A percentile compares a stretch with the other conserved stretches of the same genome.
Conservation (phyloP, 768 basidiomycete species). For the Xerocomellus intermedius region DNA sequence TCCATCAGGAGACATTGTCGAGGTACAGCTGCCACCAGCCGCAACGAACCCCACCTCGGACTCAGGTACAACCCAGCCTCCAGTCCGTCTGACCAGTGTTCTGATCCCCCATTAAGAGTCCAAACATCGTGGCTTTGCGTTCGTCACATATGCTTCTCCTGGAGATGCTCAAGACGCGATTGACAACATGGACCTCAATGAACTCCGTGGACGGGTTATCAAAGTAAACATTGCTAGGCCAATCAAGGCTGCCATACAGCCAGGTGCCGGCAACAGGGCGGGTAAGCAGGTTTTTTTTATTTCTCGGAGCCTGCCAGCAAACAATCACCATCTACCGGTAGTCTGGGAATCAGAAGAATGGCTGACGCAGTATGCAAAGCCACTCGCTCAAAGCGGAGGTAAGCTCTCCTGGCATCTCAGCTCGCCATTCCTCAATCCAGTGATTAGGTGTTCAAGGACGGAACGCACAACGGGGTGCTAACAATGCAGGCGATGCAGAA, state of each 20-base stretch:
- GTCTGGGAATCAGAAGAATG: slow-evolving; percentile 98
- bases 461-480: slow-evolving; percentile 31
- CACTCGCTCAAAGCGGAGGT: slow-evolving; percentile 75
- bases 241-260: slow-evolving; percentile 65
- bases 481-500: slow-evolving; percentile 19
- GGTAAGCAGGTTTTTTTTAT: slow-evolving; percentile 51
- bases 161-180: slow-evolving; percentile 94
- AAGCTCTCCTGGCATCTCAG: slow-evolving; percentile 15
- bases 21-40: slow-evolving; percentile 85
- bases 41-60: slow-evolving; percentile 66
- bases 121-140: slow-evolving; percentile 94
- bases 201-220: slow-evolving; percentile 70
- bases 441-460: slow-evolving; percentile 55
- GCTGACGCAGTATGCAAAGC: slow-evolving; percentile 79
- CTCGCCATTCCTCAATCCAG: slow-evolving; percentile 1
- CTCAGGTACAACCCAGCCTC: slow-evolving; percentile 40
- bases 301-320: neutral
- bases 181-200: slow-evolving; percentile 98
- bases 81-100: slow-evolving; percentile 1
- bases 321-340: slow-evolving; percentile 30
- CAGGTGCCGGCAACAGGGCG: slow-evolving; percentile 69
- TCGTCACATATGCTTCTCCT: slow-evolving; percentile 79
- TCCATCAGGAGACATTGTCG: slow-evolving; percentile 80
- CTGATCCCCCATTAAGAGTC: slow-evolving; percentile 41
- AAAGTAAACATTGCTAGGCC: slow-evolving; percentile 87